These are phyloP conservation scores for Plasmodium sp. DNA, from an alignment of 169 alveolate genomes.

Conservation along the genomic window DNA sequence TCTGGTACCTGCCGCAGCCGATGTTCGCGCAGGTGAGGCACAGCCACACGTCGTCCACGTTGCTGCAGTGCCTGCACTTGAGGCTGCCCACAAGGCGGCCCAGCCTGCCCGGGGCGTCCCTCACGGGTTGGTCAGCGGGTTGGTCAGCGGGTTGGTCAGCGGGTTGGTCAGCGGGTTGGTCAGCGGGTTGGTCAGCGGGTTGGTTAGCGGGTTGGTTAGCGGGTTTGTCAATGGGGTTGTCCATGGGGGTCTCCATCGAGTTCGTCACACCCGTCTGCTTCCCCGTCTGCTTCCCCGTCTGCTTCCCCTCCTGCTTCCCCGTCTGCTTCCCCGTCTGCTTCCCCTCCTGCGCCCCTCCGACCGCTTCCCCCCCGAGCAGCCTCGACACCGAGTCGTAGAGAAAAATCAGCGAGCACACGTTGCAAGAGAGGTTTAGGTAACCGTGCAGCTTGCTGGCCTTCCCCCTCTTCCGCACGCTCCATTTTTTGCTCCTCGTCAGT, in stretches of 20 bases:
- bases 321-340: background rate
- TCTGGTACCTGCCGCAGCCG: conserved; percentile 62
- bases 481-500: conserved; percentile 31
- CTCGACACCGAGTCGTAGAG: conserved; percentile 23
- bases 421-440: conserved; percentile 49
- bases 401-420: conserved; percentile 29
- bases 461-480: background rate
- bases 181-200: too few relatives aligned
- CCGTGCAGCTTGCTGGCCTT: background rate
- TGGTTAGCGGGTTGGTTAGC: too few relatives aligned
- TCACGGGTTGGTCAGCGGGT: too few relatives aligned
- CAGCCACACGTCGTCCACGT: conserved; percentile 55
- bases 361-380: background rate
- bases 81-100: background rate
- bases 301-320: background rate
- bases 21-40: conserved; percentile 56
- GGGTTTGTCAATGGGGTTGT: too few relatives aligned
- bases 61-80: conserved; percentile 58
- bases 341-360: background rate
- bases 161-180: too few relatives aligned
- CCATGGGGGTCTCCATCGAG: background rate
- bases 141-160: background rate
- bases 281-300: background rate
- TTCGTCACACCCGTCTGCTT: background rate
- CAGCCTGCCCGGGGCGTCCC: background rate